Evolutionary conservation across 768 basidiomycete species (phyloP), one percentile per base, ranked within the genome.

Genomic region (Mycena polygramma): DNA sequence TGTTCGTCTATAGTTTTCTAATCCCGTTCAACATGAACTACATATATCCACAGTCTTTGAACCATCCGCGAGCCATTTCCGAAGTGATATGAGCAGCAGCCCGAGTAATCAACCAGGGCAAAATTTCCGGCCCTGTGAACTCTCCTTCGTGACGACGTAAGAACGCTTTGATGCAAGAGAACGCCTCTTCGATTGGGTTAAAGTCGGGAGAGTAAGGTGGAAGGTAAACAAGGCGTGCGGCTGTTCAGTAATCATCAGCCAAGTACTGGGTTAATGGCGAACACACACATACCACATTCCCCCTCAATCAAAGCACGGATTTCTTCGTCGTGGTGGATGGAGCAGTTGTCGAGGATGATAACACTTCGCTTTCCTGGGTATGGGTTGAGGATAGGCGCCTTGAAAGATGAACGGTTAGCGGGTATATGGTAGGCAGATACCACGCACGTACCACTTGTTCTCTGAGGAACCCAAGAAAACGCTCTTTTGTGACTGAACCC

Each of bases 291-390:
- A 76, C 78, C 57, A 54, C 76, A 77, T 63, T 78, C 75, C 52
- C 66, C 78, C 49, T 75, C 76, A 22, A 83, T 77, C 22, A 83
- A 57, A 3, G 65, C 53, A 1, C 76, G 70, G 17, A 85, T 68
- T 0, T 82, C 79, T 24, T 80, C 77, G 46, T 78, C 76, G 48
- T 85, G 80, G 58, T 85, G 83, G 26, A 84, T 85, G 3, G 74
- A 57, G 41, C 82, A 83, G 69, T 84, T 85, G 69, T 85, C 81
- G 24, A 84, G 69, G 1, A 85, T 75, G n/a, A 84, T 72, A 15
- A 84, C 77, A 68, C 84, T 84, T 7, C 74, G 63, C 1, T 73
- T 74, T 2, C 71, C 75, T 4, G 82, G 83, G 72, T 76, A 85
- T 7, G 39, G 81, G 39, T 76, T 80, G 52, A 81, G 66, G 19